phyloP scores from a whole-genome alignment of 2,329 filamentous ascomycete genomes.

The Pseudomassariella vexata region DNA sequence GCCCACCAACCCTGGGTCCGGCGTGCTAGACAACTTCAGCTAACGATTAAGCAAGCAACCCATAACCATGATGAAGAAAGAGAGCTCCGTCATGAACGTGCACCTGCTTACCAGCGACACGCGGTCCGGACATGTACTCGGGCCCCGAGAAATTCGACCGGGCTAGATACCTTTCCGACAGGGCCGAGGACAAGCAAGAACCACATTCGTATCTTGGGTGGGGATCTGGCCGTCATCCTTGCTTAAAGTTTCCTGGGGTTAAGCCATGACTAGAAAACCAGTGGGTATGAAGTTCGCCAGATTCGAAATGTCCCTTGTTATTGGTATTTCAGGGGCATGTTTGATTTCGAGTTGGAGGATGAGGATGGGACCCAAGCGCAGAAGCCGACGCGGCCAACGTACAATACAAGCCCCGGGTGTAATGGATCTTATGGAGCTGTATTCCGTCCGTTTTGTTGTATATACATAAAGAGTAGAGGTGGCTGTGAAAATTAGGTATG shows the following conservation, averaged over 20 bases:
- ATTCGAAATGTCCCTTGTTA: constrained; percentile 41
- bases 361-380: constrained; percentile 30
- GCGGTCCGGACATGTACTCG: constrained; percentile 28
- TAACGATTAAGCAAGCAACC: constrained; percentile 24
- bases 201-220: constrained; percentile 18
- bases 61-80: constrained; percentile 28
- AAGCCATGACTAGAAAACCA: constrained; percentile 15
- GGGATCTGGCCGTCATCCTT: constrained; percentile 28
- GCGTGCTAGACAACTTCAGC: constrained; percentile 17
- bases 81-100: constrained; percentile 31
- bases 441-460: too few relatives aligned
- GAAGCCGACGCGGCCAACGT: constrained; percentile 32
- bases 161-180: constrained; percentile 33
- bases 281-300: constrained; percentile 37
- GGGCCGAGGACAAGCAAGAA: constrained; percentile 32
- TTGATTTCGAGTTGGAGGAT: constrained; percentile 35
- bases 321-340: constrained; percentile 38
- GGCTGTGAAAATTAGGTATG: too few relatives aligned
- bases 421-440: too few relatives aligned
- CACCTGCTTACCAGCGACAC: constrained; percentile 37
- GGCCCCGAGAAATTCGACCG: constrained; percentile 39
- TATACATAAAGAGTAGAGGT: too few relatives aligned
- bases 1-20: too few relatives aligned
- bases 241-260: constrained; percentile 22
- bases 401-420: too few relatives aligned